Base-by-base conservation (phyloP, 2,329 filamentous ascomycete species). In the Alternaria ventricosa region DNA sequence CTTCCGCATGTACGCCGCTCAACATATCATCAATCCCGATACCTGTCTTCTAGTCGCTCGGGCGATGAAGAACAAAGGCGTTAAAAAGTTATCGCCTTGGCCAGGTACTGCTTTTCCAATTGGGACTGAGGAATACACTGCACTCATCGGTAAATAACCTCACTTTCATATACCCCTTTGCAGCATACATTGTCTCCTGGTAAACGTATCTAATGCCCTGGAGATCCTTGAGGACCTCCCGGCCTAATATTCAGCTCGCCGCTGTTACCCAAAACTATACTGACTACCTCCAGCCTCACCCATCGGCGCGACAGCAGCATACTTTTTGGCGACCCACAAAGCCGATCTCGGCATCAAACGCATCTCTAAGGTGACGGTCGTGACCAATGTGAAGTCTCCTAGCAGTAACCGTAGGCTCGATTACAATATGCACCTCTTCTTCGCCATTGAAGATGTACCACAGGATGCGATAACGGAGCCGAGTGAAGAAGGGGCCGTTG, bases 291-390 rank as follows among this genome's bases (percentile, higher is more conserved):
- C 11, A 71, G 69, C 47, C 6, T 73, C 71, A 10, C 71, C 69
- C 2, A 71, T 73, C 20, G 69, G 71, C 7, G 66, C 64, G 7
- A 69, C 65, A 0, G 67, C 70, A 10, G 50, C 67, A 4, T 59
- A 68, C 25, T 20, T 73, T 25, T 63, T 71, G 15, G 50, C 61
- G 2, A 55, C 55, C 5, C 71, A 69, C 50, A 73, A 73, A 20
- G 54, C 61, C 5, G 66, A 67, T 25, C 65, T 71, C 2, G 68
- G 69, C 5, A 62, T 71, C 9, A 73, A 71, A 46, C 60, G 64
- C 3, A 64, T 73, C 18, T 60, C 57, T 3, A 63, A 58, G 12
- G 55, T 71, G n/a, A 66, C 44, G 4, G 46, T 69, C 9, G 43
- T 73, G n/a, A 64, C 55, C 8, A 61, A 66, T 12, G 55, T 51